Conservation (phyloP, 345 rosid species). For the Geranium rotundifolium region DNA sequence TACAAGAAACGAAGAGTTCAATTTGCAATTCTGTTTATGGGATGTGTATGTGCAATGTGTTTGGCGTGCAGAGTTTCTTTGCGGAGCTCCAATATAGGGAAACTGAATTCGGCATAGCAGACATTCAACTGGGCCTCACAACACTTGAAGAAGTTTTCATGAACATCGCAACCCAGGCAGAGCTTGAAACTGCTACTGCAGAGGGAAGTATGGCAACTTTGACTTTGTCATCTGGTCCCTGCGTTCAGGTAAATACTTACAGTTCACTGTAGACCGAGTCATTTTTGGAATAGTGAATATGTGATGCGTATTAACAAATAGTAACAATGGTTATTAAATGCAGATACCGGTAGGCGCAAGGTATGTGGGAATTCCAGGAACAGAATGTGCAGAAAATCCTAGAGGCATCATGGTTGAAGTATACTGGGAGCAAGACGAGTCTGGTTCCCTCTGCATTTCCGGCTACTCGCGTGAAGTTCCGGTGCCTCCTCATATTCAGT, state of each 20-base stretch:
- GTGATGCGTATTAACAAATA: too few relatives aligned
- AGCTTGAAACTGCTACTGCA: constrained; percentile 75
- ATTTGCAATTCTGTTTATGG: constrained; percentile 6
- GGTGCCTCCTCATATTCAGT: constrained; percentile 33
- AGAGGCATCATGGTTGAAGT: constrained; percentile 85
- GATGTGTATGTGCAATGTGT: not conserved
- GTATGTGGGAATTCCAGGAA: constrained; percentile 68
- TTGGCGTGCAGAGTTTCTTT: constrained; percentile 33
- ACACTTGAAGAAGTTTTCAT: constrained; percentile 95
- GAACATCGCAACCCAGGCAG: constrained; percentile 87
- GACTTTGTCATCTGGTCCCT: constrained; percentile 50
- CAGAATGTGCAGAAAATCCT: constrained; percentile 46
- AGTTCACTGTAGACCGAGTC: constrained; percentile 6
- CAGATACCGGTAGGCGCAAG: constrained; percentile 82
- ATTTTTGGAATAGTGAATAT: too few relatives aligned
- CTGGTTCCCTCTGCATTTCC: constrained; percentile 76
- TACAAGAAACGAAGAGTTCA: not conserved
- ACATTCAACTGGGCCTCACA: constrained; percentile 80
- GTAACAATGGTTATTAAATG: too few relatives aligned
- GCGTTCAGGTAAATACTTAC: constrained; percentile 32
- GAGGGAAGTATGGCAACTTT: constrained; percentile 63
- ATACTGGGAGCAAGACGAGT: constrained; percentile 76
- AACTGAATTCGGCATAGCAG: constrained; percentile 57
- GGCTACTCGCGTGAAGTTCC: constrained; percentile 69
- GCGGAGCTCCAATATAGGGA: constrained; percentile 65